Conservation (phyloP, 2,329 filamentous ascomycete species). For the Claviceps paspali region DNA sequence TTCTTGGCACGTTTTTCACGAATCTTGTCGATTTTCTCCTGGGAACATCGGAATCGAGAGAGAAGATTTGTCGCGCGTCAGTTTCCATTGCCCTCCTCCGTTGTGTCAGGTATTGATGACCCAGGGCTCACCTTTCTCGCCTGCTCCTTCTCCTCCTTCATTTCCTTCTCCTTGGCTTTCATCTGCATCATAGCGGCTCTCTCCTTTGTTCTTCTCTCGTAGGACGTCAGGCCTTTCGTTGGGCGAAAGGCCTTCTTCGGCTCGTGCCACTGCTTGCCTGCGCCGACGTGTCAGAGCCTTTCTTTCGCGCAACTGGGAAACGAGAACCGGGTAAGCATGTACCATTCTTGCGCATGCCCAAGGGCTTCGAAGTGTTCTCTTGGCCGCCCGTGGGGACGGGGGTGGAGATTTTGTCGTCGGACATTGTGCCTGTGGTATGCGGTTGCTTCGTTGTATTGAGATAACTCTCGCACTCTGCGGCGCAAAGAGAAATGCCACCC, state of each 20-base stretch:
- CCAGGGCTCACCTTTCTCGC: conserved; percentile 52
- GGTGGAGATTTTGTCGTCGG: conserved; percentile 1
- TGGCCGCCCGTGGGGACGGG: conserved; percentile 8
- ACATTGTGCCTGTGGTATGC: conserved; percentile 3
- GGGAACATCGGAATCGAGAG: conserved; percentile 1
- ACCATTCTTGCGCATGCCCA: conserved; percentile 78
- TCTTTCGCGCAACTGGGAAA: neutral
- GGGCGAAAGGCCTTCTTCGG: conserved; percentile 77
- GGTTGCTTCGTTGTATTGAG: too few species aligned
- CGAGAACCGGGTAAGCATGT: conserved; percentile 12
- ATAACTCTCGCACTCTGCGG: neutral
- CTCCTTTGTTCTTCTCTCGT: conserved; percentile 57
- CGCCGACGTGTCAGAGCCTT: conserved; percentile 4
- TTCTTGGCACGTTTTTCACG: conserved; percentile 77
- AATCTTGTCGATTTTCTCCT: conserved; percentile 66
- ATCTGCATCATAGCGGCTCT: conserved; percentile 56
- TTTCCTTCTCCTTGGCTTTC: conserved; percentile 86
- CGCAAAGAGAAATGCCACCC: neutral
- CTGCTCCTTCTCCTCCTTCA: conserved; percentile 93
- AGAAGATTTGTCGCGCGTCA: conserved; percentile 6
- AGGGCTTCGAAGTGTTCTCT: conserved; percentile 23
- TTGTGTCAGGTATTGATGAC: too few species aligned
- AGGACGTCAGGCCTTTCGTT: conserved; percentile 60
- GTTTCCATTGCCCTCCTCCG: too few species aligned
- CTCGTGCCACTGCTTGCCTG: conserved; percentile 91